These are phyloP conservation scores for Penicillium sp. DNA, from an alignment of 2,329 filamentous ascomycete genomes.

Conservation along the genomic window DNA sequence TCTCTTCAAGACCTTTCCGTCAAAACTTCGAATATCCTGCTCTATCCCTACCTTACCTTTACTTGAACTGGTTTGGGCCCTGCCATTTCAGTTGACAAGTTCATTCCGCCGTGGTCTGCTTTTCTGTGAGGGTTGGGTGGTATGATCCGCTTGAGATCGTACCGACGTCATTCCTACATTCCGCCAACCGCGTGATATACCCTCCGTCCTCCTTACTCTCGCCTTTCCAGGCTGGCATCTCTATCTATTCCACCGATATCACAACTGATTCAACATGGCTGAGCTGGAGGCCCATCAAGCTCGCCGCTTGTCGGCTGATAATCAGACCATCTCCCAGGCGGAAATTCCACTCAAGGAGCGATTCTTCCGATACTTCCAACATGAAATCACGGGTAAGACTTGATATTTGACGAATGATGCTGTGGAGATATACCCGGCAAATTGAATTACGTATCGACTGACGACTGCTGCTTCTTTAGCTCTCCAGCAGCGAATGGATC, in stretches of 20 bases:
- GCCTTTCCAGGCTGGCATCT: not conserved
- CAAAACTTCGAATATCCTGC: not conserved
- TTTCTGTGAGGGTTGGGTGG: conserved; percentile 18
- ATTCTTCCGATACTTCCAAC: conserved; percentile 83
- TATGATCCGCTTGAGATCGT: conserved; percentile 21
- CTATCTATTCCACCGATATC: not conserved
- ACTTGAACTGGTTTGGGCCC: not conserved
- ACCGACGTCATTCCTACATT: conserved; percentile 40
- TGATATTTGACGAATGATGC: not conserved
- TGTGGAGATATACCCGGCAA: not conserved
- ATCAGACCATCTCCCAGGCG: conserved; percentile 36
- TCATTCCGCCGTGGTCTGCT: not conserved
- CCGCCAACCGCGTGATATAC: conserved; percentile 9
- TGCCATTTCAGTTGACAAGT: not conserved
- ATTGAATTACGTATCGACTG: not conserved
- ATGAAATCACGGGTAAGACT: conserved; percentile 66
- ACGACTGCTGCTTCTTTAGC: conserved; percentile 50
- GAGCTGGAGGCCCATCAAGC: conserved; percentile 30
- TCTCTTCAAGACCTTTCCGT: conserved; percentile 6
- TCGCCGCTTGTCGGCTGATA: conserved; percentile 37
- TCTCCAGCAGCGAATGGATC: conserved; percentile 73
- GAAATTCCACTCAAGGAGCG: conserved; percentile 65
- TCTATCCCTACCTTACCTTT: not conserved
- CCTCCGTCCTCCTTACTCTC: not conserved
- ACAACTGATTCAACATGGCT: conserved; percentile 30